Percentiles rank a stretch among this genome's conserved stretches.
phyloP scores from a whole-genome alignment of 306 rosid species.

The Geum urbanum region DNA sequence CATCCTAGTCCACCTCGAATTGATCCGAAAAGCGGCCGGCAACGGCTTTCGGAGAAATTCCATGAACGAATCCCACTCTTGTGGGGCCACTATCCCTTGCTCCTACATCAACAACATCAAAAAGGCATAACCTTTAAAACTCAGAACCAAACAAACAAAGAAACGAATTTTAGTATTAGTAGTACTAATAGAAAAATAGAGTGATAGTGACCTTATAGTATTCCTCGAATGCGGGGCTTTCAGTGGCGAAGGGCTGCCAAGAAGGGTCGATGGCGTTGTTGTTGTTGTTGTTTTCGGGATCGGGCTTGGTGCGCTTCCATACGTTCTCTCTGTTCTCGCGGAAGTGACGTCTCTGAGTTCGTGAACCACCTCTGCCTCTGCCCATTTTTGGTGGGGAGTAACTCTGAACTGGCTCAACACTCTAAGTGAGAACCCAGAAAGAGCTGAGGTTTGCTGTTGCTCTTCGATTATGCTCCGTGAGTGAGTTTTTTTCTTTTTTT shows the following conservation, averaged over 20 bases:
- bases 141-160: background rate
- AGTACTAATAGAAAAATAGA: background rate
- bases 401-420: background rate
- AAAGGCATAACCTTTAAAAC: background rate
- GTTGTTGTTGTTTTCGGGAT: constrained; percentile 28
- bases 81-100: constrained; percentile 51
- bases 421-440: background rate
- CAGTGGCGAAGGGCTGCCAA: constrained; percentile 77
- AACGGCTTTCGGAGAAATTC: constrained; percentile 72
- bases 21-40: constrained; percentile 87
- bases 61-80: constrained; percentile 76
- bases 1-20: constrained; percentile 52
- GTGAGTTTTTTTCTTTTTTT: no score
- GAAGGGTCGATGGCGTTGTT: constrained; percentile 22
- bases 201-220: constrained; percentile 54
- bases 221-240: constrained; percentile 55
- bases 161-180: background rate
- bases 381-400: constrained; percentile 40
- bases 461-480: background rate
- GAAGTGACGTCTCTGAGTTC: constrained; percentile 86
- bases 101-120: constrained; percentile 30
- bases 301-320: constrained; percentile 85
- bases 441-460: background rate
- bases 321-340: constrained; percentile 76
- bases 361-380: constrained; percentile 54